Evolutionary conservation across 1,284 basidiomycete species (phyloP).

Genomic region (Irpex lacteus): DNA sequence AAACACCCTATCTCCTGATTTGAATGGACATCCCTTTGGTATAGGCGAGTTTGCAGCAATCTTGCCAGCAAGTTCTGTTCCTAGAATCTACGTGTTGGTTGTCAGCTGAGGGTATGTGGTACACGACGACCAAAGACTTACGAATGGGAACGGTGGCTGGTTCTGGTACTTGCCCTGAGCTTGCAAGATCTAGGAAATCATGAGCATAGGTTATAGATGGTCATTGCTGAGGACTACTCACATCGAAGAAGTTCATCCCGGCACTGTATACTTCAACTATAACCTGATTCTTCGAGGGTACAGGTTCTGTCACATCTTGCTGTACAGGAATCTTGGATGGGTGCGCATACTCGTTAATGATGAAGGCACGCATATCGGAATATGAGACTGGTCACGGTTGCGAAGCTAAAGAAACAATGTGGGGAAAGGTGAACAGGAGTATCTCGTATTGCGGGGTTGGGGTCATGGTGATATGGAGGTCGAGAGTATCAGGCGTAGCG

Average conservation of each 20-base stretch:
- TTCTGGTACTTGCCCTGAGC: conserved; percentile 86
- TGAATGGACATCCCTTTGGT: conserved; percentile 78
- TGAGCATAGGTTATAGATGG: neutral
- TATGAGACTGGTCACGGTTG: neutral
- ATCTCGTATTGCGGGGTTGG: neutral
- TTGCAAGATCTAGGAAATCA: conserved; percentile 64
- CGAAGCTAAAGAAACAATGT: neutral
- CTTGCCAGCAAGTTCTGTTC: conserved; percentile 84
- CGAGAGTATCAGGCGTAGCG: neutral
- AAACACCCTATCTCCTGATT: conserved; percentile 87
- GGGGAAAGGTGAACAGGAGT: neutral
- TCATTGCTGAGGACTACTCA: conserved; percentile 26
- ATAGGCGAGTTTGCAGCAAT: conserved; percentile 77
- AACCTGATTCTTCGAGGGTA: conserved; percentile 52
- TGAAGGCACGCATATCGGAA: conserved; percentile 72
- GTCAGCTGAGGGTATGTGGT: too few species aligned
- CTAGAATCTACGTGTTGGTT: conserved; percentile 41
- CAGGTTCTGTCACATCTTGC: conserved; percentile 60
- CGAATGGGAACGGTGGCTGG: conserved; percentile 82
- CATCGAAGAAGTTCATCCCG: conserved; percentile 81
- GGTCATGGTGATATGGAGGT: neutral
- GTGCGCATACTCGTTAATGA: conserved; percentile 71
- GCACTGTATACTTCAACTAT: conserved; percentile 82
- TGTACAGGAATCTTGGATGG: conserved; percentile 66
- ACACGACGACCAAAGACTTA: too few species aligned